phyloP scores from a whole-genome alignment of 805 yeast species.

The Hanseniaspora guilliermondii region DNA sequence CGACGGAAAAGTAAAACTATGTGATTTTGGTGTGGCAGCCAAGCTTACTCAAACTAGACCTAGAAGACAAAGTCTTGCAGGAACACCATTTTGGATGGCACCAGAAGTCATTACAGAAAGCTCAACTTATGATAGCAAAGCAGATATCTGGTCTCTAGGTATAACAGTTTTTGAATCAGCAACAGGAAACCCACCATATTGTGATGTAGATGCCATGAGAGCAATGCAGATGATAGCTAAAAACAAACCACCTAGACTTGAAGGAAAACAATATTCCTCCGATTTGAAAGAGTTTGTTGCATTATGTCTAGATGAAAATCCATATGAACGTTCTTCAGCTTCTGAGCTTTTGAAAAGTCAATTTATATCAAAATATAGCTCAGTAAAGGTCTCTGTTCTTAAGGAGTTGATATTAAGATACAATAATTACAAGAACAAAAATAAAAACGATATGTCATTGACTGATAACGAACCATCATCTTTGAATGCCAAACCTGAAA shows the following conservation, averaged over 20 bases:
- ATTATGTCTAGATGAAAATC: conserved; percentile 82
- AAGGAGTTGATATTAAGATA: conserved; percentile 67
- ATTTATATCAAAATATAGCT: conserved; percentile 53
- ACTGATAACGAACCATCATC: conserved; percentile 25
- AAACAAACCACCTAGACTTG: conserved; percentile 87
- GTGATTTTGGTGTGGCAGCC: conserved; percentile 98
- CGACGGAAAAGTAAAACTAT: conserved; percentile 79
- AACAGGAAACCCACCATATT: conserved; percentile 94
- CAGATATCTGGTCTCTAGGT: conserved; percentile 96
- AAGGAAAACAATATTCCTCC: conserved; percentile 72
- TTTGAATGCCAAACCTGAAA: conserved; percentile 19
- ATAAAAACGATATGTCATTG: conserved; percentile 33
- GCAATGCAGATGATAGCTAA: conserved; percentile 91
- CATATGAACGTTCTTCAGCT: conserved; percentile 76
- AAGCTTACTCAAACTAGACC: conserved; percentile 61
- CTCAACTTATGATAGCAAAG: conserved; percentile 73
- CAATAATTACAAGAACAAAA: conserved; percentile 60
- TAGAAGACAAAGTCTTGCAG: conserved; percentile 89
- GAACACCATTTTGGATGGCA: conserved; percentile 98
- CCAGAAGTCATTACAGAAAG: conserved; percentile 95
- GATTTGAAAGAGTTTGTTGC: conserved; percentile 79
- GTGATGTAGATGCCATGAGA: conserved; percentile 86
- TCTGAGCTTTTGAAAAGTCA: conserved; percentile 68
- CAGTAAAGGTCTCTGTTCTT: conserved; percentile 45
- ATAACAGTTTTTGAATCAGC: conserved; percentile 88